Conservation (phyloP, 257 asterid genomes). For the Petunia secreta region DNA sequence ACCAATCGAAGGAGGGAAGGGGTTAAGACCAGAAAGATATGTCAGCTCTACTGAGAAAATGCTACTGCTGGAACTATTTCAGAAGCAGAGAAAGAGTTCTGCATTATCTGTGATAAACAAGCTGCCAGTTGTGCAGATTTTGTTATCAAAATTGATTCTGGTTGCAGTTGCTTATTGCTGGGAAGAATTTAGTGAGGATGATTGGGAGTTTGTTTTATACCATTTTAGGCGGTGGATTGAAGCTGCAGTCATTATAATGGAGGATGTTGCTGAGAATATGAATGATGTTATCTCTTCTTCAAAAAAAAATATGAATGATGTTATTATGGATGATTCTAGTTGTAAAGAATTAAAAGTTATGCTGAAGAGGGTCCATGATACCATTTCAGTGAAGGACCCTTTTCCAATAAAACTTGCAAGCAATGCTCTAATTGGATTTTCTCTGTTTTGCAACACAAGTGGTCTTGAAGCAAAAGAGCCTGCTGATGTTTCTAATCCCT, state of each 20-base stretch:
- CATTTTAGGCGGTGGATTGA: slow-evolving; percentile 91
- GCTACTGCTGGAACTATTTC: slow-evolving; percentile 67
- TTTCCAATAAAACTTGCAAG: slow-evolving; percentile 65
- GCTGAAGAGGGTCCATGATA: slow-evolving; percentile 49
- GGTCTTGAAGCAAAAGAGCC: slow-evolving; percentile 48
- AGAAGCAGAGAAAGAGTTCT: slow-evolving; percentile 68
- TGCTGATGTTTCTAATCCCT: slow-evolving; percentile 44
- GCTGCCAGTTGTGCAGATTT: slow-evolving; percentile 69
- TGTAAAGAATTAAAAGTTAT: slow-evolving; percentile 42
- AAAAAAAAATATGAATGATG: slow-evolving; percentile 46
- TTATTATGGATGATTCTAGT: slow-evolving; percentile 43
- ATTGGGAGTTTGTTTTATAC: slow-evolving; percentile 84
- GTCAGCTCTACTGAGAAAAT: slow-evolving; percentile 58
- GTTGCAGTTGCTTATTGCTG: slow-evolving; percentile 90
- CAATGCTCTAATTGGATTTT: slow-evolving; percentile 83
- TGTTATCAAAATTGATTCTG: slow-evolving; percentile 70
- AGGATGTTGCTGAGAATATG: slow-evolving; percentile 81
- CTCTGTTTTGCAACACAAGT: slow-evolving; percentile 51
- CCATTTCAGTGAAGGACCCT: slow-evolving; percentile 50
- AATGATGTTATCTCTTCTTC: slow-evolving; percentile 41
- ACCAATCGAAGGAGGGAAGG: slow-evolving; percentile 50
- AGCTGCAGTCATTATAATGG: slow-evolving; percentile 76
- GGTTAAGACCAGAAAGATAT: slow-evolving; percentile 62
- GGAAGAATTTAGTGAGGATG: slow-evolving; percentile 85
- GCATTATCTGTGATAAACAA: slow-evolving; percentile 70